Percentiles rank a stretch among this genome's conserved stretches.
Evolutionary conservation across 345 rosid genomes (phyloP).

Genomic region (Diplotaxis tenuifolia): DNA sequence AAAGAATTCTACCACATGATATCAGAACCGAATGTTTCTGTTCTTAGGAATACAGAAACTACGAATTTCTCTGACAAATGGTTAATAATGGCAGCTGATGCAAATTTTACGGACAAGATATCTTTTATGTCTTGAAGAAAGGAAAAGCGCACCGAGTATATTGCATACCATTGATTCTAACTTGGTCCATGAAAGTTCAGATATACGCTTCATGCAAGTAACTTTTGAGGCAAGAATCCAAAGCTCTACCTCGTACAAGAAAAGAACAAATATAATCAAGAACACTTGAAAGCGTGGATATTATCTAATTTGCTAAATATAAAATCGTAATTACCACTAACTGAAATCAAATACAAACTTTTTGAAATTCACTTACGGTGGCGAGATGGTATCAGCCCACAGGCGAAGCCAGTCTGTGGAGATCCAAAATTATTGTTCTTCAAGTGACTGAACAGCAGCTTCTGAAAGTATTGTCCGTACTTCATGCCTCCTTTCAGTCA

Average conservation of each 20-base stretch:
- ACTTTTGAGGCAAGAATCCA: constrained; percentile 72
- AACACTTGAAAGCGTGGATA: constrained; percentile 1
- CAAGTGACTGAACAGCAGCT: constrained; percentile 69
- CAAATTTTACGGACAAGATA: constrained; percentile 12
- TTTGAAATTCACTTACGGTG: constrained; percentile 69
- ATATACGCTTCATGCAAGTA: constrained; percentile 73
- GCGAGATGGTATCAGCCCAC: constrained; percentile 74
- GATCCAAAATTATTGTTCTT: constrained; percentile 71
- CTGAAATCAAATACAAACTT: too few relatives aligned
- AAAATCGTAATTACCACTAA: neutral
- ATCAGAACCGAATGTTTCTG: neutral
- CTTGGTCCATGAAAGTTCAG: constrained; percentile 70
- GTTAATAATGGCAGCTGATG: constrained; percentile 5
- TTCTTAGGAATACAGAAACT: constrained; percentile 7
- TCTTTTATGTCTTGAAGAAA: neutral
- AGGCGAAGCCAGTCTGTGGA: constrained; percentile 87
- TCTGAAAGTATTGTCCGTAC: constrained; percentile 78
- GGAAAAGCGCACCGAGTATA: neutral
- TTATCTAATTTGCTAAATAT: constrained; percentile 18
- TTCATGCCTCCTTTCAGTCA: constrained; percentile 71
- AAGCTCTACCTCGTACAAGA: constrained; percentile 32
- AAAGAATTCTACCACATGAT: constrained; percentile 10
- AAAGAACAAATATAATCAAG: constrained; percentile 27
- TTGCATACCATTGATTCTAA: constrained; percentile 52
- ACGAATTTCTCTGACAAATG: constrained; percentile 4